Base-by-base conservation (phyloP, 2,329 filamentous ascomycete genomes). In the Sarocladium brachiariae region DNA sequence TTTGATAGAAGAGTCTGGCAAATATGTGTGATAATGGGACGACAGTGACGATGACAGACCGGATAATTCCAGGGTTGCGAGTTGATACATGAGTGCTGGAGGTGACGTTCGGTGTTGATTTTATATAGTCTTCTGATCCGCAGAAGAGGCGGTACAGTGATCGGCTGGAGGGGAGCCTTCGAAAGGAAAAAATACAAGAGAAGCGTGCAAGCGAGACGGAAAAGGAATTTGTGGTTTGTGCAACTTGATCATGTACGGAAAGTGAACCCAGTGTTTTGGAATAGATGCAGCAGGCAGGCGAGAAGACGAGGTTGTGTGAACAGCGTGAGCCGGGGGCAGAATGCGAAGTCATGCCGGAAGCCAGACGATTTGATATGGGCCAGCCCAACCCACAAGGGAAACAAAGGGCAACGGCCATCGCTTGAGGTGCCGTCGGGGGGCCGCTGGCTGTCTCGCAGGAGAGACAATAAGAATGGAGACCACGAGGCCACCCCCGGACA, bases 231-330 rank as follows among this genome's bases (percentile, higher is more conserved):
- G 27, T 49, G 21, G 18, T 21, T 55, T 65, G 66, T 66, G 60
- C 60, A 58, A 67, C 65, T 58, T 58, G 62, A 65, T 58, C 7
- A 63, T 60, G 63, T 61, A 53, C 58, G 62, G 58, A 58, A 67
- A 62, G 57, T 66, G 62, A 64, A 64, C 60, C 63, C 63, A 53
- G 57, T 62, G 58, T 64, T 66, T 37, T 65, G 57, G 63, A 58
- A 65, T 62, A 65, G 60, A 58, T 52, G 57, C 60, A 59, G 58
- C 59, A 21, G 18, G 23, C 46, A 49, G 46, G 57, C 59, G 59
- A 65, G 60, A 61, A 59, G 59, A 65, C 59, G 56, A 52, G 58
- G 53, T 43, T 58, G 55, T 56, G 57, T 58, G 58, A 58, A 57
- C 50, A 59, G 51, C 48, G 50, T 50, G 53, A 53, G 53, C 43